phyloP scores from a whole-genome alignment of 495 filamentous ascomycete species.

The Xylaria acuta region DNA sequence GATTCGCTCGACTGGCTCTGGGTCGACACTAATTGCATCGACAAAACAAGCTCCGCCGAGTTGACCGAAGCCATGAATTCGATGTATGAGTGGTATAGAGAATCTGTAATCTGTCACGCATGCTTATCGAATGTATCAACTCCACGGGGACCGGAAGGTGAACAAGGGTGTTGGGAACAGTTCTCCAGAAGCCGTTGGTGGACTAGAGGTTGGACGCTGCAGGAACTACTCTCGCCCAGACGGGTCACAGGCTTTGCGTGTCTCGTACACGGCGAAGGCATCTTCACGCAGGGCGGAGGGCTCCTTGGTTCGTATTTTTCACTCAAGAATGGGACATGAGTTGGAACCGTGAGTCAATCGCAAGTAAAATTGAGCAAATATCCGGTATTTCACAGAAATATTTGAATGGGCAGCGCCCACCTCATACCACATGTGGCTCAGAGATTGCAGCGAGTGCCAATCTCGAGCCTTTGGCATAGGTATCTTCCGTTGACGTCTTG shows the following conservation, averaged over 20 bases:
- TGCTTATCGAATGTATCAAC: neutral
- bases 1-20: neutral
- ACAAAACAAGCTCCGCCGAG: neutral
- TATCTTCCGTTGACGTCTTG: constrained; percentile 1
- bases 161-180: neutral
- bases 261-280: too few species aligned
- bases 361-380: neutral
- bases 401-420: neutral
- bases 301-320: neutral
- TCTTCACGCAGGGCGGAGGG: too few species aligned
- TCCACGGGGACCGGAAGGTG: neutral
- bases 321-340: neutral
- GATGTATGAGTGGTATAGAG: neutral
- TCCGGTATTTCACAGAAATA: neutral
- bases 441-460: neutral
- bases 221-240: neutral
- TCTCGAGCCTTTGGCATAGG: neutral
- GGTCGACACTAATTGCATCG: neutral
- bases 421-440: neutral
- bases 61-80: neutral
- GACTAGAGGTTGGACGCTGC: neutral
- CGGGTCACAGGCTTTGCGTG: too few species aligned
- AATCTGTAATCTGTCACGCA: neutral
- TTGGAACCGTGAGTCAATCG: neutral
- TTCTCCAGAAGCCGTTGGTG: neutral